Evolutionary conservation across 2,329 filamentous ascomycete species (phyloP), one percentile per base, ranked within the genome.

Genomic region (Penicillium sp.): DNA sequence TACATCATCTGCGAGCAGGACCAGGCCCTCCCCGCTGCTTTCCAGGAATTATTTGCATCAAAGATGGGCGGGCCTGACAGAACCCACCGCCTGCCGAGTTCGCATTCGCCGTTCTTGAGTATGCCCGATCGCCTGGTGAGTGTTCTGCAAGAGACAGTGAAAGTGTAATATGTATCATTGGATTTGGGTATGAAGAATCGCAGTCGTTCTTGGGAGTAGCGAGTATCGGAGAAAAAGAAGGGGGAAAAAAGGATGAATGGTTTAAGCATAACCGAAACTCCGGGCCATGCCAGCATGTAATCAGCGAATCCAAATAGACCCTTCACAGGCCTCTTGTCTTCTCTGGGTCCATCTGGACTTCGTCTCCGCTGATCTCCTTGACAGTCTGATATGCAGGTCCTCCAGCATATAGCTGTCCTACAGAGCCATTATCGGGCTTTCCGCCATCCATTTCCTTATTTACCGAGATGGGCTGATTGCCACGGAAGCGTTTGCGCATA

Each of bases 401-500:
- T 30, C 91, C 91, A 14, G 86, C 90, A 72, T 96, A 96, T 62
- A 96, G 74, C 77, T 94, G 87, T 69, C 86, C 84, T 4, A 83
- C 81, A 39, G 66, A 65, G 30, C 34, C 26, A 26, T 39, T 41
- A 7, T 68, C 62, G 19, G 62, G 55, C 43, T 71, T 69, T 10
- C 78, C 76, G 26, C 78, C 77, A 62, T 90, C 86, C 53, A 83
- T 73, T 61, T 87, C 80, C 68, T 85, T 81, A 65, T 85, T 80
- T 61, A 88, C 84, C 23, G 84, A 81, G 61, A 96, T 86, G 50
- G 94, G 91, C 72, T 91, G 85, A 78, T 97, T 97, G 55, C 94
- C 94, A 52, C 94, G 85, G 76, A 99, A 97, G 32, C 94, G 88
- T 79, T 97, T 97, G 73, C 94, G 90, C 94, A 99, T 99, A 74